Base-by-base conservation (phyloP, 2,329 filamentous ascomycete genomes). In the Domatiomyces globalis region DNA sequence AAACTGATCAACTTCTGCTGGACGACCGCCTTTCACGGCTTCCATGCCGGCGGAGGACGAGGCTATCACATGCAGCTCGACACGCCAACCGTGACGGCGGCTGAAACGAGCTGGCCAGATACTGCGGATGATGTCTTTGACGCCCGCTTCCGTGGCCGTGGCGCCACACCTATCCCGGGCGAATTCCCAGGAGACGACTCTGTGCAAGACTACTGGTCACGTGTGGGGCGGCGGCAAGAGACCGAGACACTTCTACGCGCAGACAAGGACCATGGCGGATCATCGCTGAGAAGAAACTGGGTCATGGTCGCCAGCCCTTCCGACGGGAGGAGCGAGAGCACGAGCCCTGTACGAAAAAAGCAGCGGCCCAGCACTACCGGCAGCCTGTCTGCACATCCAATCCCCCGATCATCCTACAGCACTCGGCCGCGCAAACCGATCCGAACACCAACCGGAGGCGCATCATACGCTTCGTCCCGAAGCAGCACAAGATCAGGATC, bases 1-100 rank as follows among this genome's bases (percentile, higher is more conserved):
- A 90, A 83, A 62, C 80, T 94, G 0, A 88, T 87, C 77, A 79
- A 88, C 59, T 92, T 95, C 61, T 95, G 89, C 70, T 85, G 73
- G 65, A 66, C 71, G 3, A 71, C 64, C 20, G 79, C 84, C 0
- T 94, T 95, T 62, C 77, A 78, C 50, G 89, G 89, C 0, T 95
- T 95, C 65, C 82, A 89, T 55, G 87, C 89, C 10, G 90, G 89
- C 6, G 87, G 84, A 2, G 90, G 89, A 7, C 74, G 73, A 54
- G 81, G 80, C 22, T 94, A 89, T 62, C 71, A 76, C 5, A 69
- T 86, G 58, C 64, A 72, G 22, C 53, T 64, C 48, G 63, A 56
- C 44, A 61, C 46, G 45, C 50, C 56, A 19, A 36, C 48, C 5
- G 51, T 61, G 4, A 58, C 62, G 43, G 49, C 63, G 47, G 65